Evolutionary conservation across 2,329 filamentous ascomycete species (phyloP), one percentile per base, ranked within the genome.

Genomic region (Rutstroemia sydowiana): DNA sequence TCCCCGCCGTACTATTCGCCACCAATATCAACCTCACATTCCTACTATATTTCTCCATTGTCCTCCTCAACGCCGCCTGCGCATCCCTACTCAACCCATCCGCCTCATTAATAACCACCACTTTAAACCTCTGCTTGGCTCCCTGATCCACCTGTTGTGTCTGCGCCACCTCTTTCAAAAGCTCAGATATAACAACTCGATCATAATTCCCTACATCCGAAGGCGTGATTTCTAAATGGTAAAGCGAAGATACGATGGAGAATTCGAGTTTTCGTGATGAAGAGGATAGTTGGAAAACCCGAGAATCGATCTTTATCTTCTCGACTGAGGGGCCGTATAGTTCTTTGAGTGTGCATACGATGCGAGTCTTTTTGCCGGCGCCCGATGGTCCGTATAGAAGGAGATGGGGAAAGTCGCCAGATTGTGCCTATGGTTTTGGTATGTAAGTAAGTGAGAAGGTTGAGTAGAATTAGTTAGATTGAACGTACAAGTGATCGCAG

Each of bases 31-130:
- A 71, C 20, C 93, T 80, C 65, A 98, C 65, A 68, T 98, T 98
- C 13, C 92, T 91, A 64, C 88, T 95, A 75, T 98, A 98, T 71
- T 98, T 98, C 73, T 98, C 93, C 93, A 98, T 98, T 0, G 93
- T 98, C 57, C 93, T 78, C 68, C 93, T 82, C 65, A 98, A 73
- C 30, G 95, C 95, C 0, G 95, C 93, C 71, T 98, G 93, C 3
- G 93, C 93, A 75, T 98, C 93, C 57, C 93, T 77, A 3, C 86
- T 93, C 58, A 98, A 77, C 65, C 95, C 88, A 66, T 98, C 95
- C 7, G 93, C 93, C 74, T 98, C 93, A 64, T 98, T 98, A 76
- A 98, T 97, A 32, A 98, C 92, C 1, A 98, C 93, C 1, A 98
- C 91, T 72, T 98, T 98, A 79, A 98, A 98, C 41, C 84, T 81